Evolutionary conservation across 2,329 filamentous ascomycete genomes (phyloP).

Genomic region (Rugonectria rugulosa): DNA sequence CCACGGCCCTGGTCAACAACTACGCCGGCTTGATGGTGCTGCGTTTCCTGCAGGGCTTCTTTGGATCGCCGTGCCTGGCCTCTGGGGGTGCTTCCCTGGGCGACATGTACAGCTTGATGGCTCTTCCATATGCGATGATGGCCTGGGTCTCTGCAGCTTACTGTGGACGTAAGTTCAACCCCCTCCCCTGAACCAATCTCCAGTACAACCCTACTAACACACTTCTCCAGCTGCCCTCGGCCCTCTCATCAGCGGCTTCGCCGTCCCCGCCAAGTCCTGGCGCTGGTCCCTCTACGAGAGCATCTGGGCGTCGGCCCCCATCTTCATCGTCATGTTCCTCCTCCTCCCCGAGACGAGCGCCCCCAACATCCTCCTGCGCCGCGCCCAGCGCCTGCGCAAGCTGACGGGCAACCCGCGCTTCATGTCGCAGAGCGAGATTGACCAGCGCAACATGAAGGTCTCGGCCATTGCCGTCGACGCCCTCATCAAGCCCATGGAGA

Average conservation of each 20-base stretch:
- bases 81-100: conserved; percentile 61
- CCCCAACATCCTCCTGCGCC: conserved; percentile 66
- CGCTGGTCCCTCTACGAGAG: conserved; percentile 72
- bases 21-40: conserved; percentile 70
- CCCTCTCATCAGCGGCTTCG: conserved; percentile 67
- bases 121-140: conserved; percentile 65
- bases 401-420: conserved; percentile 64
- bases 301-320: conserved; percentile 65
- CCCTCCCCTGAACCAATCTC: neutral
- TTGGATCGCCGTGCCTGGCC: conserved; percentile 70
- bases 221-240: conserved; percentile 58
- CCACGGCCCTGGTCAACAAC: conserved; percentile 68
- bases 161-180: conserved; percentile 49
- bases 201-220: conserved; percentile 19
- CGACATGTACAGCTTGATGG: conserved; percentile 62
- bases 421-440: conserved; percentile 70
- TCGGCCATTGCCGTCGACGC: conserved; percentile 59
- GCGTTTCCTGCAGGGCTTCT: conserved; percentile 71
- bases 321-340: conserved; percentile 68
- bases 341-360: conserved; percentile 70
- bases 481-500: conserved; percentile 67
- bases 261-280: conserved; percentile 65
- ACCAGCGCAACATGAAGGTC: conserved; percentile 61
- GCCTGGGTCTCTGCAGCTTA: conserved; percentile 65
- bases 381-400: conserved; percentile 67